A percentile compares a stretch with the other conserved stretches of the same genome.
phyloP scores from a whole-genome alignment of 2,329 filamentous ascomycete species.

The Ilyonectria mors-panacis region DNA sequence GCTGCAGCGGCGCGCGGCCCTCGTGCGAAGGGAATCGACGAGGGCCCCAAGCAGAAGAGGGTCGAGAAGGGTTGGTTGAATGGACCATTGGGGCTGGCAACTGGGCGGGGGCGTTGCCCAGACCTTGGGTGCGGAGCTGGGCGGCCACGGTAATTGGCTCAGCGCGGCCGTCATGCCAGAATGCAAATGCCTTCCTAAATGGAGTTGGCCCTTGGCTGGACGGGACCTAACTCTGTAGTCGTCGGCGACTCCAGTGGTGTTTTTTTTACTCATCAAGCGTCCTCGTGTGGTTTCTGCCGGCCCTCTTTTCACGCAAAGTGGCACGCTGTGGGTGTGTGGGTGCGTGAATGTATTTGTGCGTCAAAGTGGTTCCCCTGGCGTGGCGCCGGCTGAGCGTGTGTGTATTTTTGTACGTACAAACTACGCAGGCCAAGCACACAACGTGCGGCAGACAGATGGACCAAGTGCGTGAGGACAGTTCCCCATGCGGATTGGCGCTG shows the following conservation, averaged over 20 bases:
- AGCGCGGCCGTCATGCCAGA: conserved; percentile 39
- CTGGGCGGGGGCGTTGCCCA: conserved; percentile 35
- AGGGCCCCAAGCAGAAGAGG: background rate
- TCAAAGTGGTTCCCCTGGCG: conserved; percentile 20
- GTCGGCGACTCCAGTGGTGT: background rate
- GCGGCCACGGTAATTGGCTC: conserved; percentile 35
- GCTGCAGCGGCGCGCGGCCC: conserved; percentile 32
- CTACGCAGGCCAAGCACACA: background rate
- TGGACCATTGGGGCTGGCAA: conserved; percentile 2
- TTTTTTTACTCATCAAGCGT: background rate
- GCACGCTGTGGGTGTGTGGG: background rate
- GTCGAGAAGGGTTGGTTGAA: conserved; percentile 8
- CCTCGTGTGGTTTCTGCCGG: background rate
- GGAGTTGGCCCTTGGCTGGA: conserved; percentile 6
- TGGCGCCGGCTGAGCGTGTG: background rate
- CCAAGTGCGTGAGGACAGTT: background rate
- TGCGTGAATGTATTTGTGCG: background rate
- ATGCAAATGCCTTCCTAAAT: conserved; percentile 33
- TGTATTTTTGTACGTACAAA: conserved; percentile 1
- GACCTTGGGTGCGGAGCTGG: conserved; percentile 41
- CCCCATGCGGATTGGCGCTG: background rate
- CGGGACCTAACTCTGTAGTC: background rate
- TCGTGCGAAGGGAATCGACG: conserved; percentile 18
- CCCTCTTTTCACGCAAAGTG: background rate
- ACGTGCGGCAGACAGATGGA: background rate